Evolutionary conservation across 2,329 filamentous ascomycete species (phyloP), one percentile per base, ranked within the genome.

Genomic region (Epichloe typhina): DNA sequence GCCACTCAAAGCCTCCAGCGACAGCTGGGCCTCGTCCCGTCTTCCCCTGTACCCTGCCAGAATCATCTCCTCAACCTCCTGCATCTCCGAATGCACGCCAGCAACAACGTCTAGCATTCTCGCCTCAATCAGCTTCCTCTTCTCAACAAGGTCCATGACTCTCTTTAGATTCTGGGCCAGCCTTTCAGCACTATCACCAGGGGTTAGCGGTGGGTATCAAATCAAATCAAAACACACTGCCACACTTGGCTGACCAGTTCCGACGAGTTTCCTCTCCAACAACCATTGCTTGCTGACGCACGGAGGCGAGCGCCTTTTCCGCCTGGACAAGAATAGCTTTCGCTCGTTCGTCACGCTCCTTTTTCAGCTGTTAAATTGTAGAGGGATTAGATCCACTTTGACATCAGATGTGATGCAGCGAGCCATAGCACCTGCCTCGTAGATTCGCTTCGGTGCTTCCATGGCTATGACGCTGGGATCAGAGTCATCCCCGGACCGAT

Each of bases 41-140:
- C 66, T 57, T 0, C 60, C 62, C 6, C 49, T 46, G 43, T 63
- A 65, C 0, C 60, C 64, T 5, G 50, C 56, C 52, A 61, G 50
- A 55, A 68, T 62, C 57, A 63, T 61, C 0, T 49, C 56, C 41
- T 67, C 66, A 1, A 64, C 45, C 19, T 59, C 54, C 5, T 49
- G 33, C 23, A 59, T 55, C 7, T 17, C 49, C n/a, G 37, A 41
- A 33, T 61, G 47, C 36, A 62, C 47, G 23, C 53, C 54, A 15
- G 33, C 41, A 5, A 60, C 54, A 26, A 64, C 48, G n/a, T 57
- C 52, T 36, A 52, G 50, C 60, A 66, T 65, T 42, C 53, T 54
- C 1, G 38, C 45, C 50, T 67, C 63, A 11, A 66, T 61, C 1
- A 56, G 51, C 42, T 45, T 56, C 49, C 59, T 59, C 40, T 54